Conservation (phyloP, 2,329 filamentous ascomycete species). For the Fusarium sp. region DNA sequence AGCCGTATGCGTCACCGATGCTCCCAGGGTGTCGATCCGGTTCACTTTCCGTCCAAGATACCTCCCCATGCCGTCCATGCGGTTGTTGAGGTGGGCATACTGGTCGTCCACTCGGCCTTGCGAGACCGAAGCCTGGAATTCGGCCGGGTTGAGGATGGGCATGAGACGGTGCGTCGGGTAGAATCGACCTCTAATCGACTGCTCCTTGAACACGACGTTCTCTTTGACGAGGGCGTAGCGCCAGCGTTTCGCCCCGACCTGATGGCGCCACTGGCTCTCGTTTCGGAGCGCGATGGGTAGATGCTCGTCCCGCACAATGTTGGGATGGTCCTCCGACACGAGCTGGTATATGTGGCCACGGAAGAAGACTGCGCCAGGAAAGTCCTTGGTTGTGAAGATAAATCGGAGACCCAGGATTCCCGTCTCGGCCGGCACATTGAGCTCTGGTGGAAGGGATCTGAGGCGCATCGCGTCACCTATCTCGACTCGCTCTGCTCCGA, state of each 20-base stretch:
- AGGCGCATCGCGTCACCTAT: conserved; percentile 66
- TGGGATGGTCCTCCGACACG: conserved; percentile 49
- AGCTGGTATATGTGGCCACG: conserved; percentile 59
- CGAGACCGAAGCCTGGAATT: conserved; percentile 56
- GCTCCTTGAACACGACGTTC: conserved; percentile 64
- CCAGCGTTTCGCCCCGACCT: conserved; percentile 53
- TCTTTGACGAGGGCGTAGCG: conserved; percentile 61
- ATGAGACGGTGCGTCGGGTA: conserved; percentile 70
- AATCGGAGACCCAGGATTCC: conserved; percentile 58
- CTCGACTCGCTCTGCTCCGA: conserved; percentile 66
- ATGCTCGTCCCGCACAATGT: conserved; percentile 55
- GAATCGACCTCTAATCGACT: conserved; percentile 68
- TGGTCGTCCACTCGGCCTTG: conserved; percentile 61
- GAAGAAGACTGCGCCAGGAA: conserved; percentile 58
- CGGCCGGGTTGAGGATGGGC: conserved; percentile 62
- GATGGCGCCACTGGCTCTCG: conserved; percentile 58
- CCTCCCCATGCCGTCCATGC: conserved; percentile 59
- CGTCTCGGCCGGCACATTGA: conserved; percentile 52
- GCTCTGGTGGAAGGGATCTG: conserved; percentile 57
- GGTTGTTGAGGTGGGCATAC: conserved; percentile 68
- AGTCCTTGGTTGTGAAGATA: conserved; percentile 58
- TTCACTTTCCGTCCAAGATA: conserved; percentile 61
- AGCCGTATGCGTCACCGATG: conserved; percentile 57
- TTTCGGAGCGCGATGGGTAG: conserved; percentile 60
- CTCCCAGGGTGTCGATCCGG: conserved; percentile 61